phyloP scores from a whole-genome alignment of 352 stramenopile genomes.

The Plasmopara muralis region DNA sequence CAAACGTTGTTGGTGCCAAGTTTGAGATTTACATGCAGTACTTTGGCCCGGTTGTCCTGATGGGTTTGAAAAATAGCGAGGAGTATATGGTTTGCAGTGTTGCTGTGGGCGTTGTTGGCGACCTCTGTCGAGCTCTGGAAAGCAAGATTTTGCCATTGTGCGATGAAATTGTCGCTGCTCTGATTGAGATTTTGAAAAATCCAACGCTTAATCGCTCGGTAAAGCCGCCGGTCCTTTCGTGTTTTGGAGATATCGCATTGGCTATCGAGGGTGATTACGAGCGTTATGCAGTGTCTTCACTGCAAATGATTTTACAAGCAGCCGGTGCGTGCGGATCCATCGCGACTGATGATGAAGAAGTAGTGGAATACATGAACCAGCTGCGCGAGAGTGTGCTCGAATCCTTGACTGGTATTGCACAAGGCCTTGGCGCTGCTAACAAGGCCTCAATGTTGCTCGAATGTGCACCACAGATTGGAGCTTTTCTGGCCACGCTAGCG shows the following conservation, averaged over 20 bases:
- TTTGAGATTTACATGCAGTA: constrained; percentile 95
- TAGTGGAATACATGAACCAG: constrained; percentile 97
- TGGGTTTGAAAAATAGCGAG: constrained; percentile 91
- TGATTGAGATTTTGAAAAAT: constrained; percentile 96
- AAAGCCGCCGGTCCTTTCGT: constrained; percentile 94
- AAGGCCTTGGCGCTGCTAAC: constrained; percentile 88
- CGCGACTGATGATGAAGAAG: constrained; percentile 93
- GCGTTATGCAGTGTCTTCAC: constrained; percentile 72
- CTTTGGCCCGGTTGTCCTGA: constrained; percentile 89
- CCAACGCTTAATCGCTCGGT: constrained; percentile 88
- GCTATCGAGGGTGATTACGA: constrained; percentile 91
- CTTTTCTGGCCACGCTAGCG: constrained; percentile 85
- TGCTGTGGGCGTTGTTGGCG: constrained; percentile 92
- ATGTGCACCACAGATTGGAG: constrained; percentile 78
- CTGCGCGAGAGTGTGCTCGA: constrained; percentile 94
- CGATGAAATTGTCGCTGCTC: constrained; percentile 90
- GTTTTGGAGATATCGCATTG: constrained; percentile 96
- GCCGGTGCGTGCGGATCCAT: constrained; percentile 83
- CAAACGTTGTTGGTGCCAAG: constrained; percentile 89
- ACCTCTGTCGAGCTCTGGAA: constrained; percentile 92
- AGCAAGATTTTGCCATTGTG: constrained; percentile 88
- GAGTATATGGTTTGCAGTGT: constrained; percentile 96
- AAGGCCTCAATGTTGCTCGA: constrained; percentile 82
- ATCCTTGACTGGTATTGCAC: constrained; percentile 94
- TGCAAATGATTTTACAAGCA: constrained; percentile 83